Percentiles rank a stretch among this genome's conserved stretches.
Evolutionary conservation across 805 yeast genomes (phyloP).

Genomic region (Pichia occidentalis): DNA sequence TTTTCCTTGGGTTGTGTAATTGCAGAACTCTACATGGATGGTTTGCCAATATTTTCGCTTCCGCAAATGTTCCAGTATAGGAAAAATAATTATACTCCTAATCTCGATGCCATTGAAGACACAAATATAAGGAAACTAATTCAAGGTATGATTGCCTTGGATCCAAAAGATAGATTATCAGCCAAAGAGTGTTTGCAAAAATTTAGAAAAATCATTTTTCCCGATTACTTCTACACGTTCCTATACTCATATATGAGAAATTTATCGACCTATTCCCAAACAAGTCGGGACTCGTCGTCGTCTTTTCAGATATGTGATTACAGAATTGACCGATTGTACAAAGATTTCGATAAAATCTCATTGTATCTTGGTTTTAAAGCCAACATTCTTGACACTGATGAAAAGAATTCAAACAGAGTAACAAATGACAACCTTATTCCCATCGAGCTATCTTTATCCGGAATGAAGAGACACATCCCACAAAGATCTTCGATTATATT

Average conservation of each 20-base stretch:
- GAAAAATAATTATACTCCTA: conserved; percentile 60
- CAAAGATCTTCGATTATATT: conserved; percentile 30
- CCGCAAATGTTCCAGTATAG: conserved; percentile 83
- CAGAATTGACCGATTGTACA: conserved; percentile 55
- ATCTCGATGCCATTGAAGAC: conserved; percentile 50
- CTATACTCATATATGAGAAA: conserved; percentile 59
- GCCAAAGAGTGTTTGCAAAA: conserved; percentile 48
- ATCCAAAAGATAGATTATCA: conserved; percentile 54
- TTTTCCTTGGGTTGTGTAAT: conserved; percentile 82
- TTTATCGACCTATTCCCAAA: conserved; percentile 22
- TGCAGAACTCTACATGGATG: conserved; percentile 83
- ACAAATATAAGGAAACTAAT: conserved; percentile 47
- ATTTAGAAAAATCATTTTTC: conserved; percentile 51
- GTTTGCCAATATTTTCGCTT: conserved; percentile 77
- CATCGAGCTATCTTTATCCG: conserved; percentile 43
- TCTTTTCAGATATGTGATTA: conserved; percentile 39
- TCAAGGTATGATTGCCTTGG: conserved; percentile 51
- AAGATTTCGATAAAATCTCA: conserved; percentile 48
- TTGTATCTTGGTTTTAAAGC: conserved; percentile 34
- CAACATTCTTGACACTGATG: conserved; percentile 13
- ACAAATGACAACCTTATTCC: conserved; percentile 28
- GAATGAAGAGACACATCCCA: conserved; percentile 43
- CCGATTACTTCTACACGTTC: conserved; percentile 60
- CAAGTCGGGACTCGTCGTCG: background rate
- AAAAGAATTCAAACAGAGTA: conserved; percentile 10